A percentile compares a stretch with the other conserved stretches of the same genome.
Conservation (phyloP, 2,329 filamentous ascomycete species). For the Verticillium alfalfae region DNA sequence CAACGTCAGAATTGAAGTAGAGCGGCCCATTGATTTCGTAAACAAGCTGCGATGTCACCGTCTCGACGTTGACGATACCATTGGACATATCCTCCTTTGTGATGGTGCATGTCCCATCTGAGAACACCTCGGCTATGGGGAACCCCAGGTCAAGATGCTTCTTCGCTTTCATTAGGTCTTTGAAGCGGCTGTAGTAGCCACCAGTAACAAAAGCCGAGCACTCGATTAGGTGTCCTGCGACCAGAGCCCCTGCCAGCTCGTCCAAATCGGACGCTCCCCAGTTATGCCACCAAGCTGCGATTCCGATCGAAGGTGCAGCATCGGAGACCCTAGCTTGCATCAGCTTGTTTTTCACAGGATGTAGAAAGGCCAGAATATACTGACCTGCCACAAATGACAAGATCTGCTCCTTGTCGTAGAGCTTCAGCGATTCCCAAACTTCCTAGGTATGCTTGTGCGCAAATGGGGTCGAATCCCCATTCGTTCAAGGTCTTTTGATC, state of each 20-base stretch:
- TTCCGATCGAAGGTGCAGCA: constrained; percentile 48
- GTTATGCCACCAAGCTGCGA: constrained; percentile 49
- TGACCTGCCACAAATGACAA: constrained; percentile 37
- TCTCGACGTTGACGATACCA: constrained; percentile 28
- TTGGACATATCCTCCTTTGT: background rate
- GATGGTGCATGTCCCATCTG: background rate
- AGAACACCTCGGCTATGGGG: constrained; percentile 41
- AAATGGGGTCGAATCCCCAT: constrained; percentile 13
- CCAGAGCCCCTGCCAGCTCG: constrained; percentile 40
- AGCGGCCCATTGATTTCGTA: constrained; percentile 39
- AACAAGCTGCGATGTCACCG: constrained; percentile 38
- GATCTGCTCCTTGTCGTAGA: constrained; percentile 28
- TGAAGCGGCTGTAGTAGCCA: constrained; percentile 47
- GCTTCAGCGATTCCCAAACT: constrained; percentile 11
- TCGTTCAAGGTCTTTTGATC: constrained; percentile 15
- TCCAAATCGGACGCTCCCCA: constrained; percentile 46
- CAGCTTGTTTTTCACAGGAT: background rate
- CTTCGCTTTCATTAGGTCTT: constrained; percentile 17
- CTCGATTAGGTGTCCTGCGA: constrained; percentile 49
- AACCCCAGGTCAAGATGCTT: constrained; percentile 32
- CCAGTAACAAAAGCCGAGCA: constrained; percentile 49
- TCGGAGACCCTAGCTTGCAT: constrained; percentile 29
- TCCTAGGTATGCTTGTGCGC: constrained; percentile 8
- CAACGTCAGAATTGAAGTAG: constrained; percentile 44
- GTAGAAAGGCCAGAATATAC: background rate